Conservation (phyloP, 306 rosid genomes). For the Prunus davidiana region DNA sequence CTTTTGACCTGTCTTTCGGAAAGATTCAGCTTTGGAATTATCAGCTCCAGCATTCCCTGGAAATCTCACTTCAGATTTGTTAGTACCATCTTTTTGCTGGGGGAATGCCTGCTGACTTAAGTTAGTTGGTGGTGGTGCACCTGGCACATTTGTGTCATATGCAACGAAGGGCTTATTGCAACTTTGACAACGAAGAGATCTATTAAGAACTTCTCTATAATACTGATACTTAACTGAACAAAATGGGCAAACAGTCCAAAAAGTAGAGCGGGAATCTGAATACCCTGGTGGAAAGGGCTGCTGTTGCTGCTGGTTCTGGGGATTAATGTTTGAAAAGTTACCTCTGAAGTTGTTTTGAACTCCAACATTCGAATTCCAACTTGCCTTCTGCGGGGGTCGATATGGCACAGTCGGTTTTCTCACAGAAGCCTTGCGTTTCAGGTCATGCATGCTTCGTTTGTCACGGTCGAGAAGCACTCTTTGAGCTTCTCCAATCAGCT, state of each 20-base stretch:
- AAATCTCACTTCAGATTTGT: constrained; percentile 41
- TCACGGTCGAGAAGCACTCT: constrained; percentile 71
- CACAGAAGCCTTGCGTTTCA: constrained; percentile 37
- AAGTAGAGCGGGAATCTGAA: constrained; percentile 41
- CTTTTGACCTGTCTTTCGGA: constrained; percentile 23
- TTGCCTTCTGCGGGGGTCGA: constrained; percentile 40
- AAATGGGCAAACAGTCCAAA: constrained; percentile 79
- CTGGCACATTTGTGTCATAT: constrained; percentile 41
- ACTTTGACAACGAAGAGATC: constrained; percentile 61
- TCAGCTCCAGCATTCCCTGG: constrained; percentile 33
- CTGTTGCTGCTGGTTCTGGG: constrained; percentile 42
- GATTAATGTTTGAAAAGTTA: constrained; percentile 35
- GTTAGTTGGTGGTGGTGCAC: constrained; percentile 32
- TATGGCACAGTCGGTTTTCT: constrained; percentile 31
- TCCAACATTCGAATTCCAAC: constrained; percentile 34
- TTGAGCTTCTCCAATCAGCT: constrained; percentile 90
- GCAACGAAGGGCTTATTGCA: constrained; percentile 66
- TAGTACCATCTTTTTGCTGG: constrained; percentile 36
- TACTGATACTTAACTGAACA: constrained; percentile 63
- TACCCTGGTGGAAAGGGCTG: constrained; percentile 45
- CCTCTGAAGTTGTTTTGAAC: constrained; percentile 46
- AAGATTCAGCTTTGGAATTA: constrained; percentile 26
- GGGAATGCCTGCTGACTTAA: constrained; percentile 45
- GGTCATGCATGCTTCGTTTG: constrained; percentile 59
- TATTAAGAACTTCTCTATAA: constrained; percentile 47